These are phyloP conservation scores for Exophiala oligosperma DNA, from an alignment of 2,329 filamentous ascomycete genomes.

Conservation along the genomic window DNA sequence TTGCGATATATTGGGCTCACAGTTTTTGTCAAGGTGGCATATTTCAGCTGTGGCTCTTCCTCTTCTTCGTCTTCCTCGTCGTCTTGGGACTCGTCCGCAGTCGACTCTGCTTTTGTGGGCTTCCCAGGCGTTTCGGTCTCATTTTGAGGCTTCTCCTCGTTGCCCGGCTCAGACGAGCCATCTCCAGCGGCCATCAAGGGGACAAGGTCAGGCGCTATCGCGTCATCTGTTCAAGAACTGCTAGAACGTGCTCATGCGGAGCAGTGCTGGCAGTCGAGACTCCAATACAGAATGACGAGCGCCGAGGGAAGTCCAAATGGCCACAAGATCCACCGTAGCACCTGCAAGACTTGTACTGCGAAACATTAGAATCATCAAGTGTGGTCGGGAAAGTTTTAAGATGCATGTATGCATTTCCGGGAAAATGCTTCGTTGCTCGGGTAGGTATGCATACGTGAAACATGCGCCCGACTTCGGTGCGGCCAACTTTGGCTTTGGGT, in stretches of 20 bases:
- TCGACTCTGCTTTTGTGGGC: slow-evolving; percentile 8
- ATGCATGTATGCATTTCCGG: neutral
- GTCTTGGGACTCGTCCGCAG: slow-evolving; percentile 30
- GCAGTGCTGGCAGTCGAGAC: neutral
- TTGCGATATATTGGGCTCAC: slow-evolving; percentile 84
- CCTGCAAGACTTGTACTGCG: neutral
- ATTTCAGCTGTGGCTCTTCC: slow-evolving; percentile 92
- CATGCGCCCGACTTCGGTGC: slow-evolving; percentile 12
- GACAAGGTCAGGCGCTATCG: slow-evolving; percentile 8
- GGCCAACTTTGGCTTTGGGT: slow-evolving; percentile 10
- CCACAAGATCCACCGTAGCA: too few species aligned
- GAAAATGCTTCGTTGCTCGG: neutral
- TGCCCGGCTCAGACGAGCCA: slow-evolving; percentile 31
- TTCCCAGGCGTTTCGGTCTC: neutral
- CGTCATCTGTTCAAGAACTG: slow-evolving; percentile 15
- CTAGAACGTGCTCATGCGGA: slow-evolving; percentile 1
- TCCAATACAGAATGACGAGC: slow-evolving; percentile 18
- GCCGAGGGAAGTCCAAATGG: slow-evolving; percentile 10
- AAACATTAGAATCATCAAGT: neutral
- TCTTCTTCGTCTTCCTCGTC: slow-evolving; percentile 68
- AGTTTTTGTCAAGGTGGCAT: slow-evolving; percentile 79
- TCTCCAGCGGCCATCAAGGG: slow-evolving; percentile 31
- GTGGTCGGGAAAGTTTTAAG: too few species aligned
- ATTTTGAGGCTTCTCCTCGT: slow-evolving; percentile 16
- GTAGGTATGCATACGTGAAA: neutral